A percentile compares a stretch with the other conserved stretches of the same genome.
Evolutionary conservation across 192 early-diverging fungal species (phyloP).

Genomic region (Coemansia sp.): DNA sequence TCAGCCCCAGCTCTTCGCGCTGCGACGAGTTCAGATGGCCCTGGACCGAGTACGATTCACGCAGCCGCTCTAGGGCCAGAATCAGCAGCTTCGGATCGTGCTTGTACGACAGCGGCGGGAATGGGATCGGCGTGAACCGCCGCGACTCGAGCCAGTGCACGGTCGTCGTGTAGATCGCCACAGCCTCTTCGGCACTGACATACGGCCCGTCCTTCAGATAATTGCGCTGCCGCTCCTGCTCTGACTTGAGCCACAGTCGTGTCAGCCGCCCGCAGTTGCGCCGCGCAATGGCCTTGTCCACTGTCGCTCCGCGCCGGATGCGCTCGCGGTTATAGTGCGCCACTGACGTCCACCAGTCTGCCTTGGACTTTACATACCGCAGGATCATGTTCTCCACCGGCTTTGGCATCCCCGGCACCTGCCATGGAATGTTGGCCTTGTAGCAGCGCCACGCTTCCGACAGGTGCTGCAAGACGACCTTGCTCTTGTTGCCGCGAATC

Average conservation of each 20-base stretch:
- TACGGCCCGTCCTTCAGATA: constrained; percentile 99
- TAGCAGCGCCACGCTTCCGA: constrained; percentile 92
- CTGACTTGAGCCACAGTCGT: constrained; percentile 96
- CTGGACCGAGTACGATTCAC: constrained; percentile 93
- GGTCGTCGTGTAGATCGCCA: constrained; percentile 95
- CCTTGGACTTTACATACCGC: constrained; percentile 97
- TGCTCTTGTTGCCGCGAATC: constrained; percentile 93
- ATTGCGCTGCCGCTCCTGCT: constrained; percentile 98
- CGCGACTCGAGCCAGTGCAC: constrained; percentile 98
- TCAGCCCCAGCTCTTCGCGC: constrained; percentile 94
- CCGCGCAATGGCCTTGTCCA: constrained; percentile 98
- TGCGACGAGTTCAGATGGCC: constrained; percentile 92
- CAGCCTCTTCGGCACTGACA: constrained; percentile 93
- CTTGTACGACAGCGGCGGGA: constrained; percentile 99
- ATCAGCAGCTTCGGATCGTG: constrained; percentile 98
- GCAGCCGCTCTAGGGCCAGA: constrained; percentile 88
- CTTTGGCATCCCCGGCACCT: constrained; percentile 95
- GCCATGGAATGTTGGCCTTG: constrained; percentile 99
- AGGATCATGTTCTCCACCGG: constrained; percentile 99
- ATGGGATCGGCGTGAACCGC: constrained; percentile 97
- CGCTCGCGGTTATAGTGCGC: constrained; percentile 99
- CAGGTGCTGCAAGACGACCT: constrained; percentile 93
- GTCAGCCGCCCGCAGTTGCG: constrained; percentile 98
- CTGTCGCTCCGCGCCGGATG: constrained; percentile 95
- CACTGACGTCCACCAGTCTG: constrained; percentile 99